These are phyloP conservation scores for Boletus barrowsii DNA, from an alignment of 768 basidiomycete species.

Conservation along the genomic window DNA sequence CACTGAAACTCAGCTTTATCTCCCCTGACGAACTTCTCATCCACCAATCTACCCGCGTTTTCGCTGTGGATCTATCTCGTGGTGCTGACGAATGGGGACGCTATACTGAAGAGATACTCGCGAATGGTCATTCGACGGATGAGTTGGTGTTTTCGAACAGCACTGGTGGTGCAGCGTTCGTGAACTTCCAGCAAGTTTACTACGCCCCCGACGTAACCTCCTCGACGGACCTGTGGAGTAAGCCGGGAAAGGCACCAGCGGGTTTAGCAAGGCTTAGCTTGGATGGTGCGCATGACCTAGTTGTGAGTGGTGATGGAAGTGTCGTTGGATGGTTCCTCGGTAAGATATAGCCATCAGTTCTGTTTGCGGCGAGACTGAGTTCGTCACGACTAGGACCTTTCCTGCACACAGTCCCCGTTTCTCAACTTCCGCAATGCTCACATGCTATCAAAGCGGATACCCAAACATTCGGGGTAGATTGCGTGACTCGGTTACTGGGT, in stretches of 20 bases:
- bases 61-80: constrained; percentile 48
- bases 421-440: constrained; percentile 48
- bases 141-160: constrained; percentile 50
- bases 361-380: background rate
- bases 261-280: constrained; percentile 61
- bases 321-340: constrained; percentile 75
- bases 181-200: constrained; percentile 70
- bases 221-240: constrained; percentile 58
- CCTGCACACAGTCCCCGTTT: constrained; percentile 55
- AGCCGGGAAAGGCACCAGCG: constrained; percentile 62
- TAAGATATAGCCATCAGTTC: constrained; percentile 25
- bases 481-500: constrained; percentile 53
- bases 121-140: constrained; percentile 52
- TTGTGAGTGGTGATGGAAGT: constrained; percentile 61
- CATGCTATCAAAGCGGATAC: constrained; percentile 47
- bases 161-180: constrained; percentile 53
- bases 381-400: constrained; percentile 16
- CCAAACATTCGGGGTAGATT: constrained; percentile 58
- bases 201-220: constrained; percentile 45
- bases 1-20: constrained; percentile 54
- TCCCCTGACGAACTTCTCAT: constrained; percentile 57
- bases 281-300: constrained; percentile 71
- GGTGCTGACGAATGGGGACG: constrained; percentile 46
- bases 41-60: constrained; percentile 50
- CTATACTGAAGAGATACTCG: constrained; percentile 47